A percentile compares a stretch with the other conserved stretches of the same genome.
phyloP scores from a whole-genome alignment of 768 basidiomycete genomes.

The Lentinula lateritia region DNA sequence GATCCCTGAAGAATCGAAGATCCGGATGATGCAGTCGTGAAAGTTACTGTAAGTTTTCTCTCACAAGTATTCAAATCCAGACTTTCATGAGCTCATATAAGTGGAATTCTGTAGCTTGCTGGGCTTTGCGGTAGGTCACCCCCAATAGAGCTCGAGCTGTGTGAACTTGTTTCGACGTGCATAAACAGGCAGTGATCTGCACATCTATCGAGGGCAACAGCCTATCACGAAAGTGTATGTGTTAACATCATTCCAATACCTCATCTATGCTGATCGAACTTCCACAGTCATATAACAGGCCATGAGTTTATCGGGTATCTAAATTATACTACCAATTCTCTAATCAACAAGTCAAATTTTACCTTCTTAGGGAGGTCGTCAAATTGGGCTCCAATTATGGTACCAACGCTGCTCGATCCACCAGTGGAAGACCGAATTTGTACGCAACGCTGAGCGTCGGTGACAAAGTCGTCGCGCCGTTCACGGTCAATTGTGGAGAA shows the following conservation, averaged over 20 bases:
- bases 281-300: constrained; percentile 54
- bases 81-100: neutral
- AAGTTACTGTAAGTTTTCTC: constrained; percentile 47
- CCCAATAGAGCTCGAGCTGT: no score
- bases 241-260: neutral
- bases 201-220: constrained; percentile 65
- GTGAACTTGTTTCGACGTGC: neutral
- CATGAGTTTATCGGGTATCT: constrained; percentile 69
- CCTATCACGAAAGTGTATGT: constrained; percentile 48
- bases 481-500: constrained; percentile 79
- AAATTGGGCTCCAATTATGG: constrained; percentile 59
- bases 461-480: constrained; percentile 76
- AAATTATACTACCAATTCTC: neutral
- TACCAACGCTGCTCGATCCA: constrained; percentile 18
- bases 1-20: constrained; percentile 49
- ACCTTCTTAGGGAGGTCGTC: constrained; percentile 37
- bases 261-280: neutral
- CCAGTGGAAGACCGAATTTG: constrained; percentile 47
- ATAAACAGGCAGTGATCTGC: constrained; percentile 58
- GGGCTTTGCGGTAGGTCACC: constrained; percentile 50
- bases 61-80: neutral
- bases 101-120: constrained; percentile 40
- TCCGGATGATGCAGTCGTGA: constrained; percentile 75
- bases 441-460: constrained; percentile 64
- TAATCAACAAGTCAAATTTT: neutral